Percentiles rank a stretch among this genome's conserved stretches.
These are phyloP conservation scores for Tolypocladium ophioglossoides DNA, from an alignment of 2,329 filamentous ascomycete species.

Conservation along the genomic window DNA sequence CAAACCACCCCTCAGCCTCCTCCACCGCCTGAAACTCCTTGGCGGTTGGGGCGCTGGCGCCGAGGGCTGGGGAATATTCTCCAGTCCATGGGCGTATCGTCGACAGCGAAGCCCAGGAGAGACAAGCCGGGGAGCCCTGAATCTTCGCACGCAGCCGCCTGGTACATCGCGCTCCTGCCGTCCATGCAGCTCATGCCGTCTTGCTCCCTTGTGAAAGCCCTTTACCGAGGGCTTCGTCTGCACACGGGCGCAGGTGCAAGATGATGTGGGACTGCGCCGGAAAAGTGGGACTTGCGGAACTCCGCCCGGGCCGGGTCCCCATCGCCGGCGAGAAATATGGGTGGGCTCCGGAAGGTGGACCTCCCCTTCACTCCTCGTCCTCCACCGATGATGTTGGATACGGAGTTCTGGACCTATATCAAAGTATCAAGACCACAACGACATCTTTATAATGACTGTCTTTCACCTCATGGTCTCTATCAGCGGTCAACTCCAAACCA, in stretches of 20 bases:
- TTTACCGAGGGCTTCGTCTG: not conserved
- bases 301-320: constrained; percentile 10
- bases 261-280: constrained; percentile 3
- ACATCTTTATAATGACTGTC: not conserved
- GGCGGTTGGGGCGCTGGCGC: constrained; percentile 11
- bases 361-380: not conserved
- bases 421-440: not conserved
- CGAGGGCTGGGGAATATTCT: constrained; percentile 11
- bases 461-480: not conserved
- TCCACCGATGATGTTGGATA: not conserved
- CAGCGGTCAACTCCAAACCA: not conserved
- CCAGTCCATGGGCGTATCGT: constrained; percentile 8
- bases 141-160: not conserved
- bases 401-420: too few species aligned
- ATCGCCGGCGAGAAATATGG: not conserved
- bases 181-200: not conserved
- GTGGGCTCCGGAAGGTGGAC: constrained; percentile 4
- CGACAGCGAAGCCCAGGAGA: constrained; percentile 6
- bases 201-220: not conserved
- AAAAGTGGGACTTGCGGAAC: constrained; percentile 15
- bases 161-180: not conserved
- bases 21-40: constrained; percentile 8
- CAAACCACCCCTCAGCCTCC: constrained; percentile 24
- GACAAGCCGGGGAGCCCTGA: constrained; percentile 8
- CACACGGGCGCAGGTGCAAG: not conserved